Percentiles rank a stretch among this genome's conserved stretches.
These are phyloP conservation scores for Neostapfia colusana DNA, from an alignment of 176 grass and related monocot genomes.

Conservation along the genomic window DNA sequence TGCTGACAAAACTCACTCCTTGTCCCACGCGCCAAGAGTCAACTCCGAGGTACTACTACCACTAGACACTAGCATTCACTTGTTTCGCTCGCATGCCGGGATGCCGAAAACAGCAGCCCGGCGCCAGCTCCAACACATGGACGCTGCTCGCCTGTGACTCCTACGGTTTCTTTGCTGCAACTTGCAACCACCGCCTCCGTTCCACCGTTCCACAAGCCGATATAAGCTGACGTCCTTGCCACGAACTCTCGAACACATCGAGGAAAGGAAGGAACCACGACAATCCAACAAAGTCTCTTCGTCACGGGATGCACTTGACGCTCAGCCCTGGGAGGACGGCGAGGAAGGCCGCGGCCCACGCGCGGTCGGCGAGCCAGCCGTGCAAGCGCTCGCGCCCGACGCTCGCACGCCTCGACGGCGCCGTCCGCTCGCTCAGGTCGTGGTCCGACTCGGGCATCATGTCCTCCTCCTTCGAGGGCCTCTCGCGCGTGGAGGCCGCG, in stretches of 20 bases:
- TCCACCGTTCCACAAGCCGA: not conserved
- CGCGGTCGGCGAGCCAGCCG: slow-evolving; percentile 51
- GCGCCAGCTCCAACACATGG: slow-evolving; percentile 12
- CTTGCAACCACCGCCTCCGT: slow-evolving; percentile 19
- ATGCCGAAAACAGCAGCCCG: slow-evolving; percentile 48
- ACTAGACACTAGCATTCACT: not conserved
- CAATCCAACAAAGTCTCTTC: no score
- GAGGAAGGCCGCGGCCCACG: not conserved
- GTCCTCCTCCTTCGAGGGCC: not conserved
- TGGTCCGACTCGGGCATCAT: slow-evolving; percentile 19
- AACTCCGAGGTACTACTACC: not conserved
- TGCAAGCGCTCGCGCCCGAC: slow-evolving; percentile 42
- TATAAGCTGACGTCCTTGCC: slow-evolving; percentile 21
- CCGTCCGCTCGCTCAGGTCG: slow-evolving; percentile 18
- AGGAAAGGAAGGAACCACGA: not conserved
- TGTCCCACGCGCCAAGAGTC: slow-evolving; percentile 17
- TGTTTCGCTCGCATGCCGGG: slow-evolving; percentile 7
- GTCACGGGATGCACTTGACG: slow-evolving; percentile 22
- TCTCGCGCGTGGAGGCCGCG: slow-evolving; percentile 27
- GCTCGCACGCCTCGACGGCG: slow-evolving; percentile 32
- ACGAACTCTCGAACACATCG: not conserved
- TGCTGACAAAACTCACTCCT: not conserved
- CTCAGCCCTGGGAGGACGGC: slow-evolving; percentile 16
- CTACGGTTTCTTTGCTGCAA: slow-evolving; percentile 10
- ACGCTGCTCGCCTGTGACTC: not conserved